These are phyloP conservation scores for Thielaviopsis punctulata DNA, from an alignment of 2,329 filamentous ascomycete species.

Conservation along the genomic window DNA sequence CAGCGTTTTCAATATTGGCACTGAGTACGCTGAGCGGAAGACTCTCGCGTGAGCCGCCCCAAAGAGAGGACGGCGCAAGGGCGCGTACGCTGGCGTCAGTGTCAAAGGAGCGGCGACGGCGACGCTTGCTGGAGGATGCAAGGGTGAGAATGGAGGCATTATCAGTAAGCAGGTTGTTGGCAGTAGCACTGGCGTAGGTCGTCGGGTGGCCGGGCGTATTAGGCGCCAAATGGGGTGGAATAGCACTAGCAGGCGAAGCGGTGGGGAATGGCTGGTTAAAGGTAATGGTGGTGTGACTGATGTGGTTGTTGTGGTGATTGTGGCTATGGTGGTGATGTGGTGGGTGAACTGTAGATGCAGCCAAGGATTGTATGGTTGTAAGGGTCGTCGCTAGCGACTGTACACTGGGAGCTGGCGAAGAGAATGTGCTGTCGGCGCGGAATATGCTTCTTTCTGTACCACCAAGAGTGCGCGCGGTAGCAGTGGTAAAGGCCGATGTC, in stretches of 20 bases:
- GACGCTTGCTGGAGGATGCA: slow-evolving; percentile 64
- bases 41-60: slow-evolving; percentile 65
- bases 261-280: slow-evolving; percentile 50
- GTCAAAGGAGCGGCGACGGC: slow-evolving; percentile 62
- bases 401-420: slow-evolving; percentile 64
- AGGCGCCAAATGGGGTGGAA: slow-evolving; percentile 51
- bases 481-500: slow-evolving; percentile 45
- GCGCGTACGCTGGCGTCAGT: slow-evolving; percentile 75
- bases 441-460: slow-evolving; percentile 29
- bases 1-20: slow-evolving; percentile 41
- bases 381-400: slow-evolving; percentile 68
- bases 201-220: slow-evolving; percentile 36
- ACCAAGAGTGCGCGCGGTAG: slow-evolving; percentile 50
- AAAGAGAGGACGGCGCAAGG: slow-evolving; percentile 65
- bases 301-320: slow-evolving; percentile 28
- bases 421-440: slow-evolving; percentile 58
- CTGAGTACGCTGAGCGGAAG: slow-evolving; percentile 65
- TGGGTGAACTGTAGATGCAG: slow-evolving; percentile 23
- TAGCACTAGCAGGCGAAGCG: slow-evolving; percentile 49
- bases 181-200: slow-evolving; percentile 62
- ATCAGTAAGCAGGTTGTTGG: slow-evolving; percentile 67
- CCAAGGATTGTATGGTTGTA: slow-evolving; percentile 67
- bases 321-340: slow-evolving; percentile 25
- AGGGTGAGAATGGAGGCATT: slow-evolving; percentile 76
- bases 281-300: slow-evolving; percentile 23